These are phyloP conservation scores for Backusella australiensis DNA, from an alignment of 192 early-diverging fungal species.

Conservation along the genomic window DNA sequence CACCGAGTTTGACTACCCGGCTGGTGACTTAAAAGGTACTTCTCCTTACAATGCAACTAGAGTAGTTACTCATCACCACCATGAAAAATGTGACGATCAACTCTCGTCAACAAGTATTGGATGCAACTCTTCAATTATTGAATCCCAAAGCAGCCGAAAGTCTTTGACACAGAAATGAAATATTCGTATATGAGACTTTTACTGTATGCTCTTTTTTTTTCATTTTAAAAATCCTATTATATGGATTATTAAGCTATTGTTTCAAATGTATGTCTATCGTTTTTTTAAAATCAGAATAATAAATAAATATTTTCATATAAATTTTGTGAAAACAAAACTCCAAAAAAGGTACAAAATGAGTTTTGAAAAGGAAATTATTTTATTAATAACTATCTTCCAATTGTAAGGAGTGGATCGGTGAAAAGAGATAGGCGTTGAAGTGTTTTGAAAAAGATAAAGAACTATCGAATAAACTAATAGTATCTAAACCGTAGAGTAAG, in stretches of 20 bases:
- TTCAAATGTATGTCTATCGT: slow-evolving; percentile 3
- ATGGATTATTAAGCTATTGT: not conserved
- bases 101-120: not conserved
- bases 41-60: not conserved
- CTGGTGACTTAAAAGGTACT: not conserved
- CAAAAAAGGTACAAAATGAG: slow-evolving; percentile 3
- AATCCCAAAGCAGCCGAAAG: slow-evolving; percentile 11
- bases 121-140: not conserved
- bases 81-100: slow-evolving; percentile 3
- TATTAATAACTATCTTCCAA: not conserved
- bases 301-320: not conserved
- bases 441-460: not conserved
- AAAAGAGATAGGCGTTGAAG: not conserved
- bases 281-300: not conserved
- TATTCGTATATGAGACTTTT: not conserved
- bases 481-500: not conserved
- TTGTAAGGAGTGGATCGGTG: not conserved
- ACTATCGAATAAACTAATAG: not conserved
- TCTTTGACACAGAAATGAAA: slow-evolving; percentile 2
- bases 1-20: not conserved
- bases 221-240: not conserved
- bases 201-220: not conserved
- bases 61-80: not conserved
- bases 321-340: not conserved
- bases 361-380: slow-evolving; percentile 5